Conservation (phyloP, 345 rosid genomes). For the Citrus trifoliata region DNA sequence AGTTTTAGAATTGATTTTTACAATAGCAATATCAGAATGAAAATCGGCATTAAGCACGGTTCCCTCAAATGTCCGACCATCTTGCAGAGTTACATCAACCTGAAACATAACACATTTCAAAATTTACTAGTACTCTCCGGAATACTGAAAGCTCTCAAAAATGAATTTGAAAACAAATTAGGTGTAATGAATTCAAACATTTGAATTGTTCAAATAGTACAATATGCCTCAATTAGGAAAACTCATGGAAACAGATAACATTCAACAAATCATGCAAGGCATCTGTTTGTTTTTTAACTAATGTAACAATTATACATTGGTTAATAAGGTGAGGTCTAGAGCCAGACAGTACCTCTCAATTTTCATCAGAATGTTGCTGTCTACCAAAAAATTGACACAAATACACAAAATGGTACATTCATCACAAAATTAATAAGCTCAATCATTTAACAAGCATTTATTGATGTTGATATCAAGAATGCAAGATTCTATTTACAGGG, state of each 20-base stretch:
- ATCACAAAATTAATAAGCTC: no score
- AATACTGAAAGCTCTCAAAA: not conserved
- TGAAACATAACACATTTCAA: constrained; percentile 21
- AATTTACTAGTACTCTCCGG: not conserved
- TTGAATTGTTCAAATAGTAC: not conserved
- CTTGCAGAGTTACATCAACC: constrained; percentile 95
- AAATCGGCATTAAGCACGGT: constrained; percentile 74
- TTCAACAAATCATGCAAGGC: not conserved
- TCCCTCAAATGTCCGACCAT: constrained; percentile 86
- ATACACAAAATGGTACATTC: no score
- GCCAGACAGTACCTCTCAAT: no score
- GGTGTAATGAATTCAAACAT: not conserved
- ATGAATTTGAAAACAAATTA: not conserved
- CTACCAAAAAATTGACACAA: no score
- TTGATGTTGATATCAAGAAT: no score
- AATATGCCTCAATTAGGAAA: not conserved
- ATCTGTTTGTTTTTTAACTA: not conserved
- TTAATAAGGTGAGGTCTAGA: no score
- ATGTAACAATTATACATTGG: not conserved
- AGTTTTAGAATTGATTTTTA: constrained; percentile 73
- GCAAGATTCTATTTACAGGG: no score
- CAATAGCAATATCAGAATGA: constrained; percentile 93
- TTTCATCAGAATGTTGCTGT: no score
- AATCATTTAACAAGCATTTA: no score
- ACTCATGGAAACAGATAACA: not conserved